Evolutionary conservation across 2,329 filamentous ascomycete genomes (phyloP), one percentile per base, ranked within the genome.

Genomic region (Nemania sp.): DNA sequence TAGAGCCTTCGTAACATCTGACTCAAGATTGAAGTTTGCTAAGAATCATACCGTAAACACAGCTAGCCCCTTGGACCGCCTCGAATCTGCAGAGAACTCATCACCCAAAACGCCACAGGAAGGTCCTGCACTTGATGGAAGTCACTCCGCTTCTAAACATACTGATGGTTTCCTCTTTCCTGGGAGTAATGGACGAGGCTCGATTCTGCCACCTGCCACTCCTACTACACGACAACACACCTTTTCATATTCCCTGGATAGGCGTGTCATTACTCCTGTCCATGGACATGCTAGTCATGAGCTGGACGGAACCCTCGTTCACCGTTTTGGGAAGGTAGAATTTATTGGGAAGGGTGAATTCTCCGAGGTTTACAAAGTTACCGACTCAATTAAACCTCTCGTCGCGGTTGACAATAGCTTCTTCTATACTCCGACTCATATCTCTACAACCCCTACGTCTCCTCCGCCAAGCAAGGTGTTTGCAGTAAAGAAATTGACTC

Each of bases 401-500:
- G 80, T 73, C 73, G 84, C 74, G 79, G 83, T 79, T 75, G 83
- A 73, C 63, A 82, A 67, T 61, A 74, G 75, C 57, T 80, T 84
- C 62, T 82, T 82, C 53, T 79, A 80, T 67, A 86, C 85, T 1
- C 83, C 86, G 1, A 83, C 81, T 1, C 80, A 79, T 62, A 79
- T 80, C 83, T 10, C 7, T 18, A 62, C 60, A 11, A 83, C 85
- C n/a, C 84, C 88, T 8, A 86, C 85, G 11, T 86, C 83, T 47
- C 82, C 87, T 7, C 75, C 86, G 24, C 83, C 86, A 35, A 84
- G 86, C 38, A 85, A 87, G 62, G 89, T 97, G 0, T 98, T 91
- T 84, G 95, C 95, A 2, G 94, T 99, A 62, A 99, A 99, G 84
- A 98, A 97, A 82, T 90, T 93, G 68, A 92, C 92, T 75, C 88